These are phyloP conservation scores for Choanephora cucurbitarum DNA, from an alignment of 371 early-diverging fungal species.

Conservation along the genomic window DNA sequence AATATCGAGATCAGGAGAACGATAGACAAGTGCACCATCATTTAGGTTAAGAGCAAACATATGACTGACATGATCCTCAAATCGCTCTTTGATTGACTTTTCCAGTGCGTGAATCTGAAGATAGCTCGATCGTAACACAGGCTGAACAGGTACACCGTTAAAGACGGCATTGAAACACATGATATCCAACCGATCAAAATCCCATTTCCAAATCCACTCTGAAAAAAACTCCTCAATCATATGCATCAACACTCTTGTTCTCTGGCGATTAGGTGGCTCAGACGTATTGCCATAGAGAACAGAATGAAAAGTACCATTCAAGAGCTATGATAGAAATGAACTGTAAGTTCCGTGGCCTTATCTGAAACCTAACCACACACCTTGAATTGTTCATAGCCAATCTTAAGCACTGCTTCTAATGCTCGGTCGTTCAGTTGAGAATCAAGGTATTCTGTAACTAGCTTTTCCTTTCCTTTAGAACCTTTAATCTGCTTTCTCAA, in stretches of 20 bases:
- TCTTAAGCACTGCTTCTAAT: slow-evolving; percentile 49
- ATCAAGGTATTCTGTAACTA: slow-evolving; percentile 65
- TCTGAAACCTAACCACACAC: slow-evolving; percentile 27
- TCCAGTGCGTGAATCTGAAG: slow-evolving; percentile 33
- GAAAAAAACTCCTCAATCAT: slow-evolving; percentile 65
- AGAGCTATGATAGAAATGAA: slow-evolving; percentile 33
- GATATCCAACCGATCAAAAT: slow-evolving; percentile 56
- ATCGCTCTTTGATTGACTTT: slow-evolving; percentile 16
- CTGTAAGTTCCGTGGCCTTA: too few species aligned
- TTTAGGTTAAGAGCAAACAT: slow-evolving; percentile 41
- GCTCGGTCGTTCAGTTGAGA: slow-evolving; percentile 60
- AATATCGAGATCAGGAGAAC: slow-evolving; percentile 32
- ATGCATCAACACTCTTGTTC: slow-evolving; percentile 47
- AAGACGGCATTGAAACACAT: slow-evolving; percentile 44
- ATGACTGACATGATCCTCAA: slow-evolving; percentile 40
- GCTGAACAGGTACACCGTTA: slow-evolving; percentile 47
- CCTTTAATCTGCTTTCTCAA: slow-evolving; percentile 52
- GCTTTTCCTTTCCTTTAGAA: slow-evolving; percentile 57
- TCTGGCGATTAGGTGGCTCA: slow-evolving; percentile 35
- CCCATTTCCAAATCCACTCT: slow-evolving; percentile 68
- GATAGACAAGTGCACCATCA: slow-evolving; percentile 41
- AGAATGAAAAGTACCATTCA: slow-evolving; percentile 49
- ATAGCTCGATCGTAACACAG: slow-evolving; percentile 35
- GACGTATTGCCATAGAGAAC: slow-evolving; percentile 24
- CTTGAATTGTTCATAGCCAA: slow-evolving; percentile 68